Evolutionary conservation across 306 rosid species (phyloP).

Genomic region (Sindora glabra): DNA sequence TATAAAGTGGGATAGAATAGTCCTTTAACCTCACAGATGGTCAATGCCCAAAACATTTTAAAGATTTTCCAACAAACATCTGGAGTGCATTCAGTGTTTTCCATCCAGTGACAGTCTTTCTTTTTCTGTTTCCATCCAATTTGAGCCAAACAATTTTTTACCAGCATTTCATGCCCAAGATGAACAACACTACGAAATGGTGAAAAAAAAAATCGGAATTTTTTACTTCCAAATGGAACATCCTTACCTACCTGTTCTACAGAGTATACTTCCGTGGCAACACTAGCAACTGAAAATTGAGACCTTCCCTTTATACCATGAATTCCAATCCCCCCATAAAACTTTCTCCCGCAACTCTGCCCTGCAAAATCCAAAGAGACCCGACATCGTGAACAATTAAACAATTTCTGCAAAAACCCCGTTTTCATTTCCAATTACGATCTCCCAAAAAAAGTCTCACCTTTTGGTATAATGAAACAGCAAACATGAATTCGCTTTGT

Average conservation of each 20-base stretch:
- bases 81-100: neutral
- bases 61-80: conserved; percentile 9
- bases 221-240: neutral
- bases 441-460: neutral
- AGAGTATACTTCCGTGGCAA: conserved; percentile 80
- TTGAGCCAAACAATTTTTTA: no score
- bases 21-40: no score
- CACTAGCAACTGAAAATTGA: conserved; percentile 61
- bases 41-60: neutral
- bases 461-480: neutral
- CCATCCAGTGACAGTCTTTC: neutral
- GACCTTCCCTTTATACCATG: conserved; percentile 54
- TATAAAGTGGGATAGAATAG: no score
- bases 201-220: neutral
- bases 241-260: conserved; percentile 51
- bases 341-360: conserved; percentile 36
- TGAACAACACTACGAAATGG: neutral
- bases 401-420: conserved; percentile 1
- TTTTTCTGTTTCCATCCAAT: no score
- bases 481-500: conserved; percentile 12
- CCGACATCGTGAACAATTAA: conserved; percentile 6
- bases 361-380: conserved; percentile 41
- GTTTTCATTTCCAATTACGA: neutral
- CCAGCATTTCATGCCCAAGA: neutral
- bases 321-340: conserved; percentile 51